Evolutionary conservation across 1,139 yeast genomes (phyloP).

Genomic region (Saccharomyces hybrid): DNA sequence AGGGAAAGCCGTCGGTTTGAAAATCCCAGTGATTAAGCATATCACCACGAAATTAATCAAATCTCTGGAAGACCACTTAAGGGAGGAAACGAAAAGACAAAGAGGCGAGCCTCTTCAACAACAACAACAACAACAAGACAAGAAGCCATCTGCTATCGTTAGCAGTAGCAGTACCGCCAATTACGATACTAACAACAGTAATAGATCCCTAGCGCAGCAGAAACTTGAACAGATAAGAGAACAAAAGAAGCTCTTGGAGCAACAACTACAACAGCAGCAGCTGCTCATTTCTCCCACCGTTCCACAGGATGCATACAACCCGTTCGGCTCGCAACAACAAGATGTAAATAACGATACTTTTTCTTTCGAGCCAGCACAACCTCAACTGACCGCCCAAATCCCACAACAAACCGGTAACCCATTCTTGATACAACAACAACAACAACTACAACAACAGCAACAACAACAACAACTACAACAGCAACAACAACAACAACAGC

Average conservation of each 20-base stretch:
- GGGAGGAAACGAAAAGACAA: conserved; percentile 2
- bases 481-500: conserved; percentile 4
- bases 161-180: conserved; percentile 8
- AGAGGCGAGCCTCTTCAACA: not conserved
- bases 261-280: conserved; percentile 26
- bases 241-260: conserved; percentile 25
- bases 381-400: not conserved
- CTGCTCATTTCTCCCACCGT: conserved; percentile 23
- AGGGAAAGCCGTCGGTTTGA: conserved; percentile 85
- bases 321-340: conserved; percentile 22
- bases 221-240: conserved; percentile 25
- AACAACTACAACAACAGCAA: conserved; percentile 5
- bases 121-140: conserved; percentile 7
- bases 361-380: conserved; percentile 15
- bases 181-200: conserved; percentile 3
- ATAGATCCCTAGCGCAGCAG: conserved; percentile 21
- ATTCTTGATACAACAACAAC: conserved; percentile 14
- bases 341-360: conserved; percentile 12
- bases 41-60: conserved; percentile 94
- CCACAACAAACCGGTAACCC: conserved; percentile 11
- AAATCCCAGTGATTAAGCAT: conserved; percentile 92
- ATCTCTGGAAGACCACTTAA: conserved; percentile 71
- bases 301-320: conserved; percentile 25
- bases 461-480: not conserved
- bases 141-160: conserved; percentile 5